Evolutionary conservation across 371 early-diverging fungal genomes (phyloP), one percentile per base, ranked within the genome.

Genomic region (Rhizopus stolonifer): DNA sequence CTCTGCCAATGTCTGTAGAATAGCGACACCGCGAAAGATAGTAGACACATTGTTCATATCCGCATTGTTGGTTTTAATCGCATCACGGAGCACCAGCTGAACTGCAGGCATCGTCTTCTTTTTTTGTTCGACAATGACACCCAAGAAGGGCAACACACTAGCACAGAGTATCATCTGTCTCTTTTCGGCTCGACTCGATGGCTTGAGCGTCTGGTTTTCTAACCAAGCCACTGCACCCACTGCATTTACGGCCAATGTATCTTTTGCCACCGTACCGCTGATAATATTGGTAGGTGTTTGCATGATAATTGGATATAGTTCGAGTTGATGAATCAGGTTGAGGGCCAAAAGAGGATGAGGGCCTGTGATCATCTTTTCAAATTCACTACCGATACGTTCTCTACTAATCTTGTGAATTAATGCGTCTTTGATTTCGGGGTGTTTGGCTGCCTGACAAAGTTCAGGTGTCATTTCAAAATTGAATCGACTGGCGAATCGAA

Each of bases 401-500:
- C 91, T 81, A 54, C 95, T 94, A 49, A 99, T 93, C 65, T 99
- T 99, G 9, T 75, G 67, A 10, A 60, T 68, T 21, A 99, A 73
- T 3, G 90, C 92, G 15, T 66, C 75, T 54, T 76, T 80, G 42
- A 94, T 87, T 11, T 70, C 66, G 17, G 67, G 61, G 9, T 84
- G 65, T 25, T 79, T 55, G 3, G 87, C 83, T 9, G 95, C 90
- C 8, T 75, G 64, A 4, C 65, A 60, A 8, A 96, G 84, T 22
- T 87, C 88, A 13, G 79, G 75, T 9, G 83, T 88, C 38, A 99
- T 81, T 19, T 67, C 53, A 67, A 94, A 99, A 8, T 75, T 72
- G 57, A 98, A 96, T 39, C 98, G 81, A 39, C 89, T 83, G 7
- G 99, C 92, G 69, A 99, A 99, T 24, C 99, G 83, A 40, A 99